These are phyloP conservation scores for Talaromyces sp. DNA, from an alignment of 2,329 filamentous ascomycete genomes.

Conservation along the genomic window DNA sequence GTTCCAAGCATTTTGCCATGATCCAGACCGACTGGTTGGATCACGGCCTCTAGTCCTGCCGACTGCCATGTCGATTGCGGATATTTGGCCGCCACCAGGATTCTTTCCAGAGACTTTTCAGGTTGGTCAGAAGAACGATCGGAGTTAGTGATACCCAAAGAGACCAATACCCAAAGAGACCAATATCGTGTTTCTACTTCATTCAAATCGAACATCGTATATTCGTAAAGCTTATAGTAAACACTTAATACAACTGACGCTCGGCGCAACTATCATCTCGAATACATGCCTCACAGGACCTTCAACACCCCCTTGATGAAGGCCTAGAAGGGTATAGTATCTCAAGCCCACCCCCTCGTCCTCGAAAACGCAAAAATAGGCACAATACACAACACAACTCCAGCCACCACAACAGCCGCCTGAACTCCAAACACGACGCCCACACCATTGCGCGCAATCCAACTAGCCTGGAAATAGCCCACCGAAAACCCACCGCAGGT, in stretches of 20 bases:
- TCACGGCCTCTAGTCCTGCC: conserved; percentile 37
- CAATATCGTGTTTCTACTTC: not conserved
- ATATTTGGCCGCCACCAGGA: conserved; percentile 43
- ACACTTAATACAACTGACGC: not conserved
- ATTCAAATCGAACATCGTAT: not conserved
- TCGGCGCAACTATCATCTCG: not conserved
- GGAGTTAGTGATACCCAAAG: not conserved
- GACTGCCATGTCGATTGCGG: conserved; percentile 35
- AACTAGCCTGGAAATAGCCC: conserved; percentile 37
- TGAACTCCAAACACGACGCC: conserved; percentile 35
- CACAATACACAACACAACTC: conserved; percentile 27
- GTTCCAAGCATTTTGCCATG: conserved; percentile 45
- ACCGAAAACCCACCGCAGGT: conserved; percentile 39
- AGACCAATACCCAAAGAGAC: not conserved
- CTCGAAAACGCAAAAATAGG: conserved; percentile 23
- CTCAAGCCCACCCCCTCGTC: conserved; percentile 7
- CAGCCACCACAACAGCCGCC: conserved; percentile 28
- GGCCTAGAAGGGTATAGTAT: not conserved
- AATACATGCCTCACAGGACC: not conserved
- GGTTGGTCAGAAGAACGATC: conserved; percentile 23
- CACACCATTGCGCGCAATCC: conserved; percentile 31
- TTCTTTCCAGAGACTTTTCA: conserved; percentile 42
- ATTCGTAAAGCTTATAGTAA: not conserved
- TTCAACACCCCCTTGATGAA: not conserved
- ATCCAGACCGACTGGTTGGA: conserved; percentile 40